A percentile compares a stretch with the other conserved stretches of the same genome.
Evolutionary conservation across 2,329 filamentous ascomycete genomes (phyloP).

Genomic region (Emmonsiellopsis sp.): DNA sequence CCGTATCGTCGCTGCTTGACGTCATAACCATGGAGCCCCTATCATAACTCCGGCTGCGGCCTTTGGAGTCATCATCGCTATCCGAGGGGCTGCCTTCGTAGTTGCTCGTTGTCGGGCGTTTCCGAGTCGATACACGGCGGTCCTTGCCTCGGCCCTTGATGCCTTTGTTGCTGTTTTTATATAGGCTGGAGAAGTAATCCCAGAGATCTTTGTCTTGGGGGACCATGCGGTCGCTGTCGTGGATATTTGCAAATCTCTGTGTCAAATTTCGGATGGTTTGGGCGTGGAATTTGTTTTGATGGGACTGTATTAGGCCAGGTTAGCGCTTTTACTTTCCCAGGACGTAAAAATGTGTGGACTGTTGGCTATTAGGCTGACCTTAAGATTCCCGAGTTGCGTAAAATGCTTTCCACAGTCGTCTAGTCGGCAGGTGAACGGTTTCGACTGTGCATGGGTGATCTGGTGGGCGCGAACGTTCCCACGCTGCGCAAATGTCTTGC

Average conservation of each 20-base stretch:
- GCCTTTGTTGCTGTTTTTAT: conserved; percentile 97
- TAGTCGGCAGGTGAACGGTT: conserved; percentile 71
- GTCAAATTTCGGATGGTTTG: conserved; percentile 62
- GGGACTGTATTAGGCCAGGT: conserved; percentile 46
- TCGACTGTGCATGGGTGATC: conserved; percentile 66
- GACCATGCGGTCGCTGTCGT: conserved; percentile 53
- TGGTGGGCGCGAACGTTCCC: conserved; percentile 79
- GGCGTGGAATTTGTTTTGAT: conserved; percentile 89
- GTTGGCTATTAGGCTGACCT: conserved; percentile 43
- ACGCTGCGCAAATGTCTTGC: conserved; percentile 73
- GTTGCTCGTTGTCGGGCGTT: not conserved
- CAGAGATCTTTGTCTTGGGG: conserved; percentile 66
- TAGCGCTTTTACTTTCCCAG: not conserved
- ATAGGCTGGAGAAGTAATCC: conserved; percentile 76
- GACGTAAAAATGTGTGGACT: not conserved
- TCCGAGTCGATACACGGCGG: conserved; percentile 35
- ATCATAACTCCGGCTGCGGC: conserved; percentile 1
- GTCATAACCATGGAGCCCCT: conserved; percentile 9
- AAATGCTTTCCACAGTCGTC: conserved; percentile 82
- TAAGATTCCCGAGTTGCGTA: conserved; percentile 83
- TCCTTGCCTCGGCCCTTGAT: conserved; percentile 94
- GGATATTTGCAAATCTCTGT: conserved; percentile 56
- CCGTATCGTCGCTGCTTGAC: conserved; percentile 12
- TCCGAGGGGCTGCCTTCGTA: not conserved
- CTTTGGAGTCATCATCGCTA: conserved; percentile 5